Conservation (phyloP, 1,284 basidiomycete species). For the Mycena citricolor region DNA sequence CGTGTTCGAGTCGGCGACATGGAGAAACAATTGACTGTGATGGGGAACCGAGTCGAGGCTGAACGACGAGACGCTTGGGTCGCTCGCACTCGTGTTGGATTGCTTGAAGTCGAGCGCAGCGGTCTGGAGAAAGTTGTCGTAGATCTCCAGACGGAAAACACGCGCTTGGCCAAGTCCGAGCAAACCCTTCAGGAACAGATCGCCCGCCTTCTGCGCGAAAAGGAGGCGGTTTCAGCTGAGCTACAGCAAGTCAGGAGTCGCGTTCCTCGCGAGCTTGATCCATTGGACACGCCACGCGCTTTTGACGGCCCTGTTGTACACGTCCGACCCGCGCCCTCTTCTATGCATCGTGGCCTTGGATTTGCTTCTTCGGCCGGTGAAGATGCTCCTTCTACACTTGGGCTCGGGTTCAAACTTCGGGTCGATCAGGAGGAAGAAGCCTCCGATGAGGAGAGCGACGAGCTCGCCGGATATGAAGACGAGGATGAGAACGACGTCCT, state of each 20-base stretch:
- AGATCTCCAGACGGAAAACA: constrained; percentile 26
- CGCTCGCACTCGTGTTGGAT: constrained; percentile 59
- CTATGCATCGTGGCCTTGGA: constrained; percentile 43
- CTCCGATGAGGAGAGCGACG: constrained; percentile 50
- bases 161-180: constrained; percentile 35
- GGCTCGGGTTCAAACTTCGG: constrained; percentile 46
- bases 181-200: constrained; percentile 33
- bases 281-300: constrained; percentile 43
- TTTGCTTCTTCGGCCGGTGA: constrained; percentile 68
- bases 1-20: constrained; percentile 65
- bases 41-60: constrained; percentile 63
- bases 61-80: constrained; percentile 78
- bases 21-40: constrained; percentile 57
- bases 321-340: constrained; percentile 23
- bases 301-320: constrained; percentile 31
- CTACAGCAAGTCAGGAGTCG: constrained; percentile 12
- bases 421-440: constrained; percentile 55
- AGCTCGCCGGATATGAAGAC: constrained; percentile 65
- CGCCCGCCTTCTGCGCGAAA: constrained; percentile 34
- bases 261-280: constrained; percentile 25
- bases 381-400: constrained; percentile 43
- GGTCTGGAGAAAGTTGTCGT: constrained; percentile 39
- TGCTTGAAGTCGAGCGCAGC: constrained; percentile 65
- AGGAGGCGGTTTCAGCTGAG: constrained; percentile 24
- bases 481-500: constrained; percentile 59